Evolutionary conservation across 306 rosid species (phyloP), one percentile per base, ranked within the genome.

Genomic region (Corylus americana): DNA sequence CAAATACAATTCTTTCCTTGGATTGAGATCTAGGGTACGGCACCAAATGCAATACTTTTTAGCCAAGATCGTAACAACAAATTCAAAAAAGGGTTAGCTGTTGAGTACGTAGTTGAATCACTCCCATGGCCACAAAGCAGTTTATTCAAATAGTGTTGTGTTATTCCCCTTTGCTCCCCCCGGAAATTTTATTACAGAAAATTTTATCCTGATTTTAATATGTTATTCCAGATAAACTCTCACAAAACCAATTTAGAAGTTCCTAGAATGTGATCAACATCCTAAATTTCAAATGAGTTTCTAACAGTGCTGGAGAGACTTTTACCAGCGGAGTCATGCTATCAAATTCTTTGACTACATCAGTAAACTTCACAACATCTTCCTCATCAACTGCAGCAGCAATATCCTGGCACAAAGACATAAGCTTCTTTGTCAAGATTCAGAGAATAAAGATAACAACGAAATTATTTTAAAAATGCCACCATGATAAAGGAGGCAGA

Each of bases 321-420:
- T 76, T 13, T 85, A 95, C 99, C 98, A 95, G 87, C 39, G 99
- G 89, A 67, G 98, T 91, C 97, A 95, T 91, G 86, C 94, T 88
- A 85, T 95, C 99, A 77, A 91, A 95, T 79, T 93, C 99, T 91
- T 93, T 91, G 74, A 95, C 88, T 75, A 88, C 97, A 69, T 89
- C 97, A 73, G 99, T 95, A 74, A 93, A 95, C 86, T 87, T 91
- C 5, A 77, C 85, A 77, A 91, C 88, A 78, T 93, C 99, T 79
- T 88, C 99, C 80, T 95, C 98, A 73, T 95, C 99, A 70, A 91
- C 22, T 35, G 97, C 68, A 59, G 94, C 86, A 78, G 96, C 94
- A 88, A 91, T 81, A 83, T 93, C 98, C 99, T 93, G 89, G 53
- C 71, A 64, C 5, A 64, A 18, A 31, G 51, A 78, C 75, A 80